These are phyloP conservation scores for Tolypocladium nubicola DNA, from an alignment of 2,329 filamentous ascomycete genomes.

Conservation along the genomic window DNA sequence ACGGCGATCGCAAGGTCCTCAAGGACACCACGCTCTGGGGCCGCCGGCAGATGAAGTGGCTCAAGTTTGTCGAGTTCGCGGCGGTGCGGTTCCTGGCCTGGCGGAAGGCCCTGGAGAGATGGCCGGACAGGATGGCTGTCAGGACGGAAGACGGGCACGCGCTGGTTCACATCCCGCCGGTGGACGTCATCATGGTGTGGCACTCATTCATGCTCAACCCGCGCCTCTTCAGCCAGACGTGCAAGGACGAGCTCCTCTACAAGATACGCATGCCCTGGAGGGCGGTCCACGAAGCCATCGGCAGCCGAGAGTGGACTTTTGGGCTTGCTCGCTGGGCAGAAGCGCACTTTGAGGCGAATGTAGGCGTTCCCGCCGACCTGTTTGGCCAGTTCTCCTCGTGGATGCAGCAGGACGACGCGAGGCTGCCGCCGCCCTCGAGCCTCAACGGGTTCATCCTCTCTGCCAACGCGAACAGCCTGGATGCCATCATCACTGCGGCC, in stretches of 20 bases:
- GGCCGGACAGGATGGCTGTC: not conserved
- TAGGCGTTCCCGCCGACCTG: constrained; percentile 1
- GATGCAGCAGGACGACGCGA: not conserved
- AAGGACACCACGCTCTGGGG: constrained; percentile 10
- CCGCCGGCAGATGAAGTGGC: constrained; percentile 13
- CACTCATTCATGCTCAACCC: constrained; percentile 25
- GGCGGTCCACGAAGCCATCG: constrained; percentile 6
- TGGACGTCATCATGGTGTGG: constrained; percentile 26
- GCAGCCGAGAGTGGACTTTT: constrained; percentile 8
- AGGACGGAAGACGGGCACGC: not conserved
- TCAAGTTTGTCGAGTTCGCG: constrained; percentile 14
- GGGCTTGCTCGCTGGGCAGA: not conserved
- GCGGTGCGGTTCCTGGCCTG: constrained; percentile 15
- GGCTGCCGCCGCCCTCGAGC: too few species aligned
- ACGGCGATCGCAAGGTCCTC: constrained; percentile 10
- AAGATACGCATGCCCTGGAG: constrained; percentile 11
- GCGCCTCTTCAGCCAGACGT: constrained; percentile 7
- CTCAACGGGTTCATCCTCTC: not conserved
- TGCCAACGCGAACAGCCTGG: not conserved
- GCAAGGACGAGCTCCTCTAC: constrained; percentile 6
- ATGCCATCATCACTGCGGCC: not conserved
- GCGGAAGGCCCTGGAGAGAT: constrained; percentile 5
- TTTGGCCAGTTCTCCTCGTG: constrained; percentile 4
- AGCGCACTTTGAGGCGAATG: not conserved
- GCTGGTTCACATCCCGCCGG: constrained; percentile 9